phyloP scores from a whole-genome alignment of 1,284 basidiomycete species.

The Melampsora larici-populina region DNA sequence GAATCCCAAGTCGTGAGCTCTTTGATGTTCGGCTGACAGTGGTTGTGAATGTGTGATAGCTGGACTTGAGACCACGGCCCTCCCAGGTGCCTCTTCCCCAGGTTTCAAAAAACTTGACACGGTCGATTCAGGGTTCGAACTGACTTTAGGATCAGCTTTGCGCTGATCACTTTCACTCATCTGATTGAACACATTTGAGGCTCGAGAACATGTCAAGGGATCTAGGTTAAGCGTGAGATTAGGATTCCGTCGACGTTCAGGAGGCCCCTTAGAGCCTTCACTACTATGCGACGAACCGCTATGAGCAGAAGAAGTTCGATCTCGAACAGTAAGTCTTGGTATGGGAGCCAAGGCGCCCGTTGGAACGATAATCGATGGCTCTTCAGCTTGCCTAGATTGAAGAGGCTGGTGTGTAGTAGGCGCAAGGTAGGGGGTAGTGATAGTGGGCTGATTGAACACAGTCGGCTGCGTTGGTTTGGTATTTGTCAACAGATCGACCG shows the following conservation, averaged over 20 bases:
- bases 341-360: conserved; percentile 35
- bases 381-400: neutral
- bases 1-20: conserved; percentile 7
- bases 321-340: neutral
- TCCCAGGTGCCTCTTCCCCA: neutral
- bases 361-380: neutral
- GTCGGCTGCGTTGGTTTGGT: neutral
- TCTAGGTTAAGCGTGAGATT: conserved; percentile 42
- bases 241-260: conserved; percentile 34
- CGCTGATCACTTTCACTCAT: neutral
- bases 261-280: conserved; percentile 6
- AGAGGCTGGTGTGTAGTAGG: conserved; percentile 3
- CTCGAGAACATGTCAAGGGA: conserved; percentile 12
- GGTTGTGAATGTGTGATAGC: neutral
- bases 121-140: neutral
- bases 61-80: neutral
- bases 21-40: conserved; percentile 1
- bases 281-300: neutral
- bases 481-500: neutral
- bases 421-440: conserved; percentile 2
- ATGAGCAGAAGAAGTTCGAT: neutral
- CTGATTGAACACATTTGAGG: conserved; percentile 16
- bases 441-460: neutral
- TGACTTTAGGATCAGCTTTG: neutral
- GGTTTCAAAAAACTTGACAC: neutral